Evolutionary conservation across 805 yeast species (phyloP).

Genomic region (Suhomyces sp.): DNA sequence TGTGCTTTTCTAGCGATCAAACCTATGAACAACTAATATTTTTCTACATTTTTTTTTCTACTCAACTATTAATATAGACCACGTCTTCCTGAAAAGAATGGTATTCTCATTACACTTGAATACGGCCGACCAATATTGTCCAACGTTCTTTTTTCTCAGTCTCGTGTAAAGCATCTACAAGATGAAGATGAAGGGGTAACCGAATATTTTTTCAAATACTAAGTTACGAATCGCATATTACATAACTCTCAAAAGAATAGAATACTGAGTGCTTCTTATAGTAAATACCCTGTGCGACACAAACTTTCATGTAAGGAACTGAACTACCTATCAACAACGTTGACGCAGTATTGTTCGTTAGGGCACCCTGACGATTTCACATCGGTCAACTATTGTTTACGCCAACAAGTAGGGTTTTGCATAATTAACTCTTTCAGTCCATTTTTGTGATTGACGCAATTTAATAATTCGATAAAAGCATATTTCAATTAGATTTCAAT

Average conservation of each 20-base stretch:
- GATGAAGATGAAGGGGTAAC: background rate
- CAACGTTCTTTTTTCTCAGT: background rate
- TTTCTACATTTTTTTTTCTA: background rate
- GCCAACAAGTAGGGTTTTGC: background rate
- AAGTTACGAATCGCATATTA: constrained; percentile 2
- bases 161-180: background rate
- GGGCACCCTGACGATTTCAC: background rate
- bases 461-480: background rate
- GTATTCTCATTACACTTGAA: background rate
- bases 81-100: background rate
- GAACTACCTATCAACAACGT: background rate
- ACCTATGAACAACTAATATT: background rate
- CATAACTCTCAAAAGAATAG: background rate
- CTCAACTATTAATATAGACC: background rate
- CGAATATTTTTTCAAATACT: background rate
- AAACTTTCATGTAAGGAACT: constrained; percentile 5
- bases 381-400: background rate
- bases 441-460: background rate
- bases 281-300: background rate
- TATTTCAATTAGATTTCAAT: background rate
- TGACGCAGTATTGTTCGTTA: background rate
- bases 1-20: background rate
- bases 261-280: background rate
- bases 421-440: background rate
- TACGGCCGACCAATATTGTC: background rate